phyloP scores from a whole-genome alignment of 306 rosid genomes.

The Adenanthera pavonina region DNA sequence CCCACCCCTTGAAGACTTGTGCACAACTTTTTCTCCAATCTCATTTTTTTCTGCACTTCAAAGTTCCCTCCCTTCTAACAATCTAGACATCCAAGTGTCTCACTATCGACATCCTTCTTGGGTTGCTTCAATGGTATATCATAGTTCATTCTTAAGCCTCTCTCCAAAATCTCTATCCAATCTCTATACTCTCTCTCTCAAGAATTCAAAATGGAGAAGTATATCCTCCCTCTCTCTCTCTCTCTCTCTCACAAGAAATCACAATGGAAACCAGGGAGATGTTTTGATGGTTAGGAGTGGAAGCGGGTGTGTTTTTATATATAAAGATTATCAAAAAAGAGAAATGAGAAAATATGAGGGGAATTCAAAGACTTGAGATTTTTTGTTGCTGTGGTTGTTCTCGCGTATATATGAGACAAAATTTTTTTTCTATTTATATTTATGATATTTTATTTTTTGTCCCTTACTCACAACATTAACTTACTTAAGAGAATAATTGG shows the following conservation, averaged over 20 bases:
- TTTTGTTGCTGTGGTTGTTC: not conserved
- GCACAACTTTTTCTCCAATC: too few species aligned
- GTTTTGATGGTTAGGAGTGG: not conserved
- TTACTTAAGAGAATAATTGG: too few species aligned
- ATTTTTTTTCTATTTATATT: too few species aligned
- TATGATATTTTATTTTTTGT: too few species aligned
- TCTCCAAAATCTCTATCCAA: too few species aligned
- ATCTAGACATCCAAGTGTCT: too few species aligned
- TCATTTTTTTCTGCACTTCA: too few species aligned
- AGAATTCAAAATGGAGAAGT: not conserved
- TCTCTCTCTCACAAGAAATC: not conserved
- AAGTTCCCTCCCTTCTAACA: too few species aligned
- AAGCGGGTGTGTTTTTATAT: not conserved
- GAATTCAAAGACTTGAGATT: not conserved
- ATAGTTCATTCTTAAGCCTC: too few species aligned
- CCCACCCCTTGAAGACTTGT: too few species aligned
- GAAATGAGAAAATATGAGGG: not conserved
- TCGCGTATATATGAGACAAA: not conserved
- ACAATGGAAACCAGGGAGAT: not conserved
- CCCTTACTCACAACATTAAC: too few species aligned
- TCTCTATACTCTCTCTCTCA: not conserved
- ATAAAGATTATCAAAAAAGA: not conserved
- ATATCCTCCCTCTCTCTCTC: not conserved
- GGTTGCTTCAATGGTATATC: not conserved
- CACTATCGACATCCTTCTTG: not conserved